Conservation (phyloP, 2,329 filamentous ascomycete species). For the Teratosphaeria nubilosa region DNA sequence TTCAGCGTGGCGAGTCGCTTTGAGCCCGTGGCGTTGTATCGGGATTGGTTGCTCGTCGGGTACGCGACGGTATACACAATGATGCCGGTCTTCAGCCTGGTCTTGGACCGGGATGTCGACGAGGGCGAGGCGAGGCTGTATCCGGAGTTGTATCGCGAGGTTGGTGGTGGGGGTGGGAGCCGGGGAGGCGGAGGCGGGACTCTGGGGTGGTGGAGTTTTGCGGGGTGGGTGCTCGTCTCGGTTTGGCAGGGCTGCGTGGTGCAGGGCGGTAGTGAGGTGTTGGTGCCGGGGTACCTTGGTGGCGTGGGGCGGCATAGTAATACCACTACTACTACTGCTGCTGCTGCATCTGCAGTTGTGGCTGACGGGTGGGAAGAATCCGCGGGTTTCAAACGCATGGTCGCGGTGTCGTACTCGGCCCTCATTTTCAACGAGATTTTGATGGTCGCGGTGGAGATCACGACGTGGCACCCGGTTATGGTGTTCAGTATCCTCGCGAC, state of each 20-base stretch:
- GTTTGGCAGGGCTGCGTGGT: conserved; percentile 94
- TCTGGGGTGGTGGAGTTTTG: conserved; percentile 87
- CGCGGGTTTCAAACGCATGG: conserved; percentile 48
- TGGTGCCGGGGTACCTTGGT: conserved; percentile 58
- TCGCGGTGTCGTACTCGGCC: conserved; percentile 83
- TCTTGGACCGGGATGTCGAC: conserved; percentile 90
- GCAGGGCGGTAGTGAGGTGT: conserved; percentile 82
- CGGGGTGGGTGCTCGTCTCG: conserved; percentile 89
- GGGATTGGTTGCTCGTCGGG: conserved; percentile 91
- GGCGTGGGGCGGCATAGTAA: no score
- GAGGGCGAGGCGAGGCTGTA: conserved; percentile 90
- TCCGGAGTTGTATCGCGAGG: conserved; percentile 92
- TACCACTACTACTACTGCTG: conserved; percentile 7
- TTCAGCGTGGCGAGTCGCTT: conserved; percentile 90
- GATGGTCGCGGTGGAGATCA: conserved; percentile 95
- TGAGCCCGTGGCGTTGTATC: conserved; percentile 88
- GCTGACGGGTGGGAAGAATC: no score
- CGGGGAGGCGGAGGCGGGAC: conserved; percentile 51
- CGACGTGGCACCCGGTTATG: conserved; percentile 95
- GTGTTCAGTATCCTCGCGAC: conserved; percentile 75
- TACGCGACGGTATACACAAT: conserved; percentile 97
- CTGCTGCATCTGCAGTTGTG: no score
- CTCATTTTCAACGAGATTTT: conserved; percentile 88
- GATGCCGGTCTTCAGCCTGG: conserved; percentile 80
- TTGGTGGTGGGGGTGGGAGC: conserved; percentile 85